Conservation (phyloP, 495 filamentous ascomycete genomes). For the Neurospora tetraspora region DNA sequence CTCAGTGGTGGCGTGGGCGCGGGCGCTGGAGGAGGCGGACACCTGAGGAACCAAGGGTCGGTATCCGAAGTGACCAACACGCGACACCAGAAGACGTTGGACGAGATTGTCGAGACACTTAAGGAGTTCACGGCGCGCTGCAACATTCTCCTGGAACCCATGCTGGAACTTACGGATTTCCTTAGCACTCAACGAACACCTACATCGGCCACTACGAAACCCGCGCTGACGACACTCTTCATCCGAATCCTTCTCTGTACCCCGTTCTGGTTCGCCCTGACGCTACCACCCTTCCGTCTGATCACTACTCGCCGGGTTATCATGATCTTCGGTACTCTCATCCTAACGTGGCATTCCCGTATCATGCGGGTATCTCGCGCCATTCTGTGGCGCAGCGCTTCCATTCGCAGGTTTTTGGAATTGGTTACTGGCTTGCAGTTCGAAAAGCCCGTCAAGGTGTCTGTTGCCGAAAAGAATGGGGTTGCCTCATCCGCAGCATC, state of each 20-base stretch:
- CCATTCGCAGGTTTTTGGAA: conserved; percentile 53
- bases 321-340: conserved; percentile 66
- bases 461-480: not conserved
- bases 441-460: conserved; percentile 26
- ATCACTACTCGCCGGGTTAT: conserved; percentile 81
- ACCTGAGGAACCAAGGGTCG: conserved; percentile 28
- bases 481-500: conserved; percentile 9
- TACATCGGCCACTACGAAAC: conserved; percentile 82
- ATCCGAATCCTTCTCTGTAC: conserved; percentile 80
- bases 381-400: conserved; percentile 81
- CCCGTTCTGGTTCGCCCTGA: conserved; percentile 75
- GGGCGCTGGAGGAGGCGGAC: conserved; percentile 35
- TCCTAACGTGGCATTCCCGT: conserved; percentile 83
- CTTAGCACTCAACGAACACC: conserved; percentile 84
- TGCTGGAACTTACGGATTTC: conserved; percentile 82
- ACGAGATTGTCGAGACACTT: conserved; percentile 92
- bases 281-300: conserved; percentile 70
- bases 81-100: conserved; percentile 71
- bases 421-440: conserved; percentile 75
- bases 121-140: conserved; percentile 80
- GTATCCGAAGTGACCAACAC: conserved; percentile 52
- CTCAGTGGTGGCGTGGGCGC: conserved; percentile 3
- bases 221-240: conserved; percentile 84
- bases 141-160: conserved; percentile 82
- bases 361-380: conserved; percentile 76